Conservation (phyloP, 2,329 filamentous ascomycete species). For the Colletotrichum tropicicola region DNA sequence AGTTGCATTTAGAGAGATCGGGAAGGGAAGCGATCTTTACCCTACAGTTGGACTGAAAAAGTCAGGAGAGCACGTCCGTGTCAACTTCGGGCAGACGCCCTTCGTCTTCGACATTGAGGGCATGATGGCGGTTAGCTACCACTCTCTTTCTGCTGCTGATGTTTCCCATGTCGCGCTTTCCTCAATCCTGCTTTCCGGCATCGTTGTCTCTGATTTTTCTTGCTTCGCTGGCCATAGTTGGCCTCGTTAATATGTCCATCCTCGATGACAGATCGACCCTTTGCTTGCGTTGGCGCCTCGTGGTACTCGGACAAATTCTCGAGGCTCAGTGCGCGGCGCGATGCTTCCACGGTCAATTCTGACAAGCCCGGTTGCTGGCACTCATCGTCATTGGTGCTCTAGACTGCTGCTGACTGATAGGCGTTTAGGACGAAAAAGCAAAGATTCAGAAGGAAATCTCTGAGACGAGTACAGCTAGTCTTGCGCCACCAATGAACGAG, state of each 20-base stretch:
- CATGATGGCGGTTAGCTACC: conserved; percentile 74
- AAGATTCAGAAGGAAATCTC: conserved; percentile 68
- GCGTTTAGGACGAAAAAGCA: conserved; percentile 43
- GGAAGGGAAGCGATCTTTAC: conserved; percentile 62
- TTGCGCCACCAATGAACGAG: conserved; percentile 75
- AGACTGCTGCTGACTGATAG: conserved; percentile 13
- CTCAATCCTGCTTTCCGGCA: no score
- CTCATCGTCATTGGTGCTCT: no score
- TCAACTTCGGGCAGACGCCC: conserved; percentile 76
- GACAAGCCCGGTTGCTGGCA: no score
- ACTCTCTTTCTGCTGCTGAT: neutral
- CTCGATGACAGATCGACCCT: no score
- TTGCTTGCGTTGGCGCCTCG: no score
- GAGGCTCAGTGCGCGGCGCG: no score
- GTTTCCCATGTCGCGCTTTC: neutral
- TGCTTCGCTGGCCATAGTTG: no score
- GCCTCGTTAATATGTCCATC: no score
- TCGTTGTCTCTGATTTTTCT: neutral
- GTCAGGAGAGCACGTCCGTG: conserved; percentile 66
- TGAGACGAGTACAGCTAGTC: conserved; percentile 61
- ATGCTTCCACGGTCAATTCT: no score
- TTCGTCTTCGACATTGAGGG: conserved; percentile 94
- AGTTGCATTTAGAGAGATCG: conserved; percentile 74
- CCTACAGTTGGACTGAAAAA: conserved; percentile 73
- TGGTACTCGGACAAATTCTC: no score